phyloP scores from a whole-genome alignment of 345 rosid genomes.

The Mercurialis annua region DNA sequence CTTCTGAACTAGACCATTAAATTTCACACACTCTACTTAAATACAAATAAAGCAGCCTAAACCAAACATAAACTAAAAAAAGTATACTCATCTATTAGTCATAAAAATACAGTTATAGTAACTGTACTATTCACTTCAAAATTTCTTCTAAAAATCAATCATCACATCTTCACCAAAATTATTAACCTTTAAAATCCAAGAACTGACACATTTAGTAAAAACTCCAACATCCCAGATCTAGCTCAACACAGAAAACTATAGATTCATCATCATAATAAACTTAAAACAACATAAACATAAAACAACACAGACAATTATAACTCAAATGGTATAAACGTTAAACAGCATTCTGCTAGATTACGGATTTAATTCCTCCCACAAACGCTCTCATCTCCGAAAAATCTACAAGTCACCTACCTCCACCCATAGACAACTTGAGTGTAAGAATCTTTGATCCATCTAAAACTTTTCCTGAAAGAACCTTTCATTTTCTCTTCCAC shows the following conservation, averaged over 20 bases:
- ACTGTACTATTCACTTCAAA: not conserved
- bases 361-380: too few species aligned
- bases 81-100: too few species aligned
- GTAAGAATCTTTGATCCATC: conserved; percentile 81
- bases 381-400: too few species aligned
- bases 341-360: too few species aligned
- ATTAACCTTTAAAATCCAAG: not conserved
- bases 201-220: not conserved
- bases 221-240: not conserved
- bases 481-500: conserved; percentile 92
- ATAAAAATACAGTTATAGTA: too few species aligned
- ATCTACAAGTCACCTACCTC: conserved; percentile 46
- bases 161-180: not conserved
- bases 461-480: conserved; percentile 74
- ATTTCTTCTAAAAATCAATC: too few species aligned
- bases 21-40: too few species aligned
- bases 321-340: not conserved
- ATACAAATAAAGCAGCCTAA: too few species aligned
- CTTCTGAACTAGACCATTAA: too few species aligned
- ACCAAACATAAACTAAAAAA: too few species aligned
- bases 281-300: not conserved
- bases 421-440: conserved; percentile 58
- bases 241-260: too few species aligned
- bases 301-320: not conserved
- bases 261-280: not conserved